These are phyloP conservation scores for Pestalotiopsis sp. DNA, from an alignment of 2,329 filamentous ascomycete species.

Conservation along the genomic window DNA sequence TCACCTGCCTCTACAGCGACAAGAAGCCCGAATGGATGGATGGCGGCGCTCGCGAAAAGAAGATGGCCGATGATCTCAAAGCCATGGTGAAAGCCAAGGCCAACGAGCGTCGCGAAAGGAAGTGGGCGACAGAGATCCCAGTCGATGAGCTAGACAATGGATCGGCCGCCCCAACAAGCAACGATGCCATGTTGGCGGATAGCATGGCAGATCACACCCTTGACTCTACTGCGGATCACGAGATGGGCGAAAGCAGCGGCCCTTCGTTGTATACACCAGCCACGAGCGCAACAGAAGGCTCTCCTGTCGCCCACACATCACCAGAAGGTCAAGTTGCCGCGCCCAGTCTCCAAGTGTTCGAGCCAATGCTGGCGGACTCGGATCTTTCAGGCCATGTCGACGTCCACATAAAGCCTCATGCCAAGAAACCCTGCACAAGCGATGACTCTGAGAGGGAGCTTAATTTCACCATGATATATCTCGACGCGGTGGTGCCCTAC, in stretches of 20 bases:
- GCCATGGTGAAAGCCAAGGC: constrained; percentile 58
- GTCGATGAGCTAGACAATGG: background rate
- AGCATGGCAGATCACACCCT: constrained; percentile 11
- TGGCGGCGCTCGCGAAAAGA: constrained; percentile 47
- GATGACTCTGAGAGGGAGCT: constrained; percentile 21
- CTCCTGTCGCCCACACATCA: background rate
- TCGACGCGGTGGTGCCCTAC: constrained; percentile 64
- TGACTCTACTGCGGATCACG: background rate
- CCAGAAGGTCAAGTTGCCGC: background rate
- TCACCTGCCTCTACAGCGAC: constrained; percentile 55
- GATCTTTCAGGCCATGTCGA: background rate
- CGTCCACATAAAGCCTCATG: background rate
- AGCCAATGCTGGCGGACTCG: background rate
- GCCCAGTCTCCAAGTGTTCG: background rate
- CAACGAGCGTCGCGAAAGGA: constrained; percentile 48
- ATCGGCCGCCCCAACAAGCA: background rate
- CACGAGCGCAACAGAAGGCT: constrained; percentile 8
- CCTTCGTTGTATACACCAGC: constrained; percentile 9
- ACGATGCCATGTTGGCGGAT: constrained; percentile 8
- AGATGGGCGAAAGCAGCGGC: constrained; percentile 1
- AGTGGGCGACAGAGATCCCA: constrained; percentile 45
- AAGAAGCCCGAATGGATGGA: constrained; percentile 62
- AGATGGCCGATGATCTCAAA: constrained; percentile 56
- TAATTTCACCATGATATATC: constrained; percentile 56
- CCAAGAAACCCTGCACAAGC: background rate